A percentile compares a stretch with the other conserved stretches of the same genome.
Evolutionary conservation across 371 early-diverging fungal species (phyloP).

Genomic region (Conidiobolus incongruus): DNA sequence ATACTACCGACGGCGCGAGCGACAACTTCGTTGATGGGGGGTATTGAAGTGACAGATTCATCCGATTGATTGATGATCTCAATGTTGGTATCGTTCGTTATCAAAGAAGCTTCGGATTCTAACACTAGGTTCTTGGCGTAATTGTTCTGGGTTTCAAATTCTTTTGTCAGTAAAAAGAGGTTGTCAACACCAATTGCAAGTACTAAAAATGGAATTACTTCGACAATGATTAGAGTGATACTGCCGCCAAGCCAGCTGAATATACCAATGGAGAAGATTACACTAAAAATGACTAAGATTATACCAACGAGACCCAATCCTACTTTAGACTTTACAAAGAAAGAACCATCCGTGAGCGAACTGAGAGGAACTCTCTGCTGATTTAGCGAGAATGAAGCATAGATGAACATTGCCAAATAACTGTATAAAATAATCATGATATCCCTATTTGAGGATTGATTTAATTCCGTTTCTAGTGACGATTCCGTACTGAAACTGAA

Average conservation of each 20-base stretch:
- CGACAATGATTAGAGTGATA: slow-evolving; percentile 50
- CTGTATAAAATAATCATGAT: slow-evolving; percentile 30
- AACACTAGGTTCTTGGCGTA: too few species aligned
- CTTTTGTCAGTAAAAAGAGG: slow-evolving; percentile 48
- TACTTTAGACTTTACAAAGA: slow-evolving; percentile 42
- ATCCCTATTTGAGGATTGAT: slow-evolving; percentile 41
- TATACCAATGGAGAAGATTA: slow-evolving; percentile 37
- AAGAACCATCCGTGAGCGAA: slow-evolving; percentile 13
- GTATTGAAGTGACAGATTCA: too few species aligned
- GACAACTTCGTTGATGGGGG: slow-evolving; percentile 24
- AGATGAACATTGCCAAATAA: slow-evolving; percentile 49
- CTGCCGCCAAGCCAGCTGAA: slow-evolving; percentile 38
- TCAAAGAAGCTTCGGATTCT: too few species aligned
- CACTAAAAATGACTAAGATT: slow-evolving; percentile 41
- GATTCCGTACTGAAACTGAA: slow-evolving; percentile 11
- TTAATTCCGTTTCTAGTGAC: slow-evolving; percentile 39
- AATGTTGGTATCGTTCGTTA: slow-evolving; percentile 6
- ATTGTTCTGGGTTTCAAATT: slow-evolving; percentile 32
- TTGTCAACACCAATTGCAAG: slow-evolving; percentile 65
- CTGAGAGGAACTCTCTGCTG: slow-evolving; percentile 11
- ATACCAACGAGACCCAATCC: slow-evolving; percentile 40
- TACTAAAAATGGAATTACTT: slow-evolving; percentile 58
- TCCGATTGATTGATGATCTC: slow-evolving; percentile 11
- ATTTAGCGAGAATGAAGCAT: slow-evolving; percentile 43
- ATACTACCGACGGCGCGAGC: slow-evolving; percentile 33